Percentiles rank a stretch among this genome's conserved stretches.
These are phyloP conservation scores for Cunninghamia lanceolata DNA, from an alignment of 75 land plant genomes.

Conservation along the genomic window DNA sequence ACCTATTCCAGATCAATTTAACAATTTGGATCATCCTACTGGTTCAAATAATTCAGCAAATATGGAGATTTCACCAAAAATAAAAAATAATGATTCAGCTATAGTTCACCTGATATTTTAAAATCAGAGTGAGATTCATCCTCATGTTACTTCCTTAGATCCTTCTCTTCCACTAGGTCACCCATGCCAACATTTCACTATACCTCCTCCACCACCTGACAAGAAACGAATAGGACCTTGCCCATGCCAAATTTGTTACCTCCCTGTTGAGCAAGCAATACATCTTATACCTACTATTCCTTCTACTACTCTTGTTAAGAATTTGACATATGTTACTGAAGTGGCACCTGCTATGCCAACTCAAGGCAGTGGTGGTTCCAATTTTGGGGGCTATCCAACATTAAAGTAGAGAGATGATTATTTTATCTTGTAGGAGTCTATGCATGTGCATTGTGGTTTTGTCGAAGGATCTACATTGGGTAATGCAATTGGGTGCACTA, in stretches of 20 bases:
- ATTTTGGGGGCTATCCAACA: conserved; percentile 88
- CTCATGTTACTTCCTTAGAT: background rate
- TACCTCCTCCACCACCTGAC: conserved; percentile 88
- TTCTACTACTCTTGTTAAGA: conserved; percentile 52
- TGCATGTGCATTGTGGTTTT: conserved; percentile 90
- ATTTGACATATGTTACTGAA: conserved; percentile 50
- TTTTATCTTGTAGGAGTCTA: conserved; percentile 70
- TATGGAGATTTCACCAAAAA: background rate
- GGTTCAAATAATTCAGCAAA: background rate
- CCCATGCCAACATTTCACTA: conserved; percentile 60
- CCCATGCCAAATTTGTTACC: conserved; percentile 81
- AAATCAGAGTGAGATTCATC: background rate
- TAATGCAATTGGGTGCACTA: too few relatives aligned
- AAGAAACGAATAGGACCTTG: conserved; percentile 87
- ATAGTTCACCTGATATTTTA: too few relatives aligned
- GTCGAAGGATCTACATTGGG: too few relatives aligned
- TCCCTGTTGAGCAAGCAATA: conserved; percentile 64
- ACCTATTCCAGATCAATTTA: background rate
- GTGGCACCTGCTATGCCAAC: conserved; percentile 13
- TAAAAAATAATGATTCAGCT: background rate
- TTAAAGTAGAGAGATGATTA: conserved; percentile 61
- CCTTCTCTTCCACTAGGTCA: conserved; percentile 52
- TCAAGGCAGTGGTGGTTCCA: conserved; percentile 53
- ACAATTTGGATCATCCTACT: background rate
- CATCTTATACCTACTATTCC: conserved; percentile 52